phyloP scores from a whole-genome alignment of 192 early-diverging fungal species.

The Pilaira anomala region DNA sequence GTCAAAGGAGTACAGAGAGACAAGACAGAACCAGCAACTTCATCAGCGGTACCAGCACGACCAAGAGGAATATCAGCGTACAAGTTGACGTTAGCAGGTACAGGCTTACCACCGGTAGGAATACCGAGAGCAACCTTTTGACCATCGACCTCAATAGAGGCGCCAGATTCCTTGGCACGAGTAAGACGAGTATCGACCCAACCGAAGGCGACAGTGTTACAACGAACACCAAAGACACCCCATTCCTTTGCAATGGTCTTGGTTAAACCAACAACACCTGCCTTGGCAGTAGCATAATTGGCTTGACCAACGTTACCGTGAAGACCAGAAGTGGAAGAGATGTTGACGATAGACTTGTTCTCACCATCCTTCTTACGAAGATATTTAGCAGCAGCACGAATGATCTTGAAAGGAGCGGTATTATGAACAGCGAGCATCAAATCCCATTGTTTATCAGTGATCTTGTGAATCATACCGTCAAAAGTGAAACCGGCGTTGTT shows the following conservation, averaged over 20 bases:
- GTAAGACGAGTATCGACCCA: constrained; percentile 65
- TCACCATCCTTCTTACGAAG: constrained; percentile 57
- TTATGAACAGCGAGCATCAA: constrained; percentile 71
- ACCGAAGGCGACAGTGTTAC: constrained; percentile 63
- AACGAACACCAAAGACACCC: constrained; percentile 60
- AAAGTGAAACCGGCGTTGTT: constrained; percentile 98
- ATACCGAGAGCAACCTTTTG: constrained; percentile 62
- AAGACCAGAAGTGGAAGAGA: constrained; percentile 69
- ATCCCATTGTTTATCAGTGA: constrained; percentile 94
- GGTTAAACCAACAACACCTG: constrained; percentile 86
- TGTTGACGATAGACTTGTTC: constrained; percentile 54
- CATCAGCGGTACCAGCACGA: constrained; percentile 57
- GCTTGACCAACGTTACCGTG: constrained; percentile 92
- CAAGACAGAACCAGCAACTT: constrained; percentile 57
- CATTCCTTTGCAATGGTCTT: constrained; percentile 86
- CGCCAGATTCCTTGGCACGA: constrained; percentile 61
- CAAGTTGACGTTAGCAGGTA: constrained; percentile 29
- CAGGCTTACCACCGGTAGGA: constrained; percentile 45
- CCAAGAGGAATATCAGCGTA: constrained; percentile 55
- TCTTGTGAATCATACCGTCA: constrained; percentile 89
- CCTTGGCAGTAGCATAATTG: constrained; percentile 95
- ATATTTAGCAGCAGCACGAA: constrained; percentile 54
- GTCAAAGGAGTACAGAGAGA: constrained; percentile 57
- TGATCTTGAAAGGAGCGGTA: constrained; percentile 60
- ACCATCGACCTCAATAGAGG: constrained; percentile 53